Conservation (phyloP, 2,329 filamentous ascomycete genomes). For the Graphilbum fragrans region DNA sequence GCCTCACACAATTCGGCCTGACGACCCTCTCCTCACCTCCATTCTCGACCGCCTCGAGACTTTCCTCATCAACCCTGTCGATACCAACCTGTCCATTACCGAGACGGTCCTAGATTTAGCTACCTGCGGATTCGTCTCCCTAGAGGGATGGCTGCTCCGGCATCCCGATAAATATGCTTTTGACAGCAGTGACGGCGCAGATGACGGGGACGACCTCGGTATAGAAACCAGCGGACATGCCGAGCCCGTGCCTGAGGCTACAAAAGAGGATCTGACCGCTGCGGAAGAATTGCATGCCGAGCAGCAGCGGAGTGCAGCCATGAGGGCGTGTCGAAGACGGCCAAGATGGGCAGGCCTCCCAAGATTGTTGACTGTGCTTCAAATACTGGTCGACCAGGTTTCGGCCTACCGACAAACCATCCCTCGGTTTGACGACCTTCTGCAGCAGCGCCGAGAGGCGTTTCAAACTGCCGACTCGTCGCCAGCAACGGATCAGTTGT, state of each 20-base stretch:
- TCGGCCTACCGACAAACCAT: constrained; percentile 49
- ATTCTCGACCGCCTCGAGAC: constrained; percentile 56
- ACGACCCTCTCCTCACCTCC: constrained; percentile 52
- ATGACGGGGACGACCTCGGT: constrained; percentile 26
- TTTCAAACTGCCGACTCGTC: constrained; percentile 45
- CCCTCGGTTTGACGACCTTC: constrained; percentile 59
- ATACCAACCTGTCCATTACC: constrained; percentile 81
- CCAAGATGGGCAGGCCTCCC: constrained; percentile 42
- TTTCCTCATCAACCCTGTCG: constrained; percentile 84
- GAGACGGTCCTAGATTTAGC: constrained; percentile 73
- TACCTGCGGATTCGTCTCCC: constrained; percentile 69
- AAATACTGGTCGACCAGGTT: constrained; percentile 50
- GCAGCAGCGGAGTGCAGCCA: constrained; percentile 29
- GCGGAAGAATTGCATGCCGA: constrained; percentile 26
- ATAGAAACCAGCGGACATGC: constrained; percentile 2
- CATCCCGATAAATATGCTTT: constrained; percentile 54
- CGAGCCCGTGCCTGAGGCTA: constrained; percentile 9
- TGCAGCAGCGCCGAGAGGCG: constrained; percentile 52
- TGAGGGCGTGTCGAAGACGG: constrained; percentile 38
- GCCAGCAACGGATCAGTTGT: constrained; percentile 1
- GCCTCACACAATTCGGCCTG: constrained; percentile 48
- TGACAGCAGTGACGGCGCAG: constrained; percentile 27
- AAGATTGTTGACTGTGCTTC: constrained; percentile 44
- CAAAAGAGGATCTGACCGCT: constrained; percentile 9
- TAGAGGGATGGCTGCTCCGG: constrained; percentile 84